These are phyloP conservation scores for Barnettozyma sp. DNA, from an alignment of 805 yeast species.

Conservation along the genomic window DNA sequence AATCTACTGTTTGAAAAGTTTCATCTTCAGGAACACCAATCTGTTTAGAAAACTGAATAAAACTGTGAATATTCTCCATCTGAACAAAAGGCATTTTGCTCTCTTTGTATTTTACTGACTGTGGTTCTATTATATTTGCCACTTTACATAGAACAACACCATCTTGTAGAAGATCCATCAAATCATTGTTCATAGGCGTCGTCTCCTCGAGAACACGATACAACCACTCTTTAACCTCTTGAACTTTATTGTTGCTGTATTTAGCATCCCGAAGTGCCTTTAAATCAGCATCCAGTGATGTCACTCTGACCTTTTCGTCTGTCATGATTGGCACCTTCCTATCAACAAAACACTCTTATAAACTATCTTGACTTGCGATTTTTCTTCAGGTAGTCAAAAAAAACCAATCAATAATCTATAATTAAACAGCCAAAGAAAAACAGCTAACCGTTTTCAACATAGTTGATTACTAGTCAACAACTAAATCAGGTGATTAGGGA, in stretches of 20 bases:
- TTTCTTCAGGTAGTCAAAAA: too few species aligned
- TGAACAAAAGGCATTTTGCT: conserved; percentile 50
- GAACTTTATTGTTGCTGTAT: conserved; percentile 35
- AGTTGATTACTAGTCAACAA: too few species aligned
- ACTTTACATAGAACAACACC: conserved; percentile 43
- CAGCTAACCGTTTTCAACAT: neutral
- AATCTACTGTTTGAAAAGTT: conserved; percentile 69
- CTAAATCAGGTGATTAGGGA: too few species aligned
- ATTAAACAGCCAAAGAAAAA: conserved; percentile 1
- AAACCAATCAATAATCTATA: neutral
- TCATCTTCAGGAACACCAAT: conserved; percentile 78
- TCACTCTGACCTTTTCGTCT: too few species aligned
- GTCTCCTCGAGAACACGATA: conserved; percentile 29
- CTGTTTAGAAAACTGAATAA: conserved; percentile 51
- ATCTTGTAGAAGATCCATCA: conserved; percentile 51
- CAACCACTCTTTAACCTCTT: conserved; percentile 51
- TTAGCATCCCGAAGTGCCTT: conserved; percentile 43
- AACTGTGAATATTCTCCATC: conserved; percentile 81
- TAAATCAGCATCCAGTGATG: conserved; percentile 62
- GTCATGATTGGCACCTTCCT: too few species aligned
- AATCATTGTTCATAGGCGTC: conserved; percentile 32
- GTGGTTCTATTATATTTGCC: conserved; percentile 33
- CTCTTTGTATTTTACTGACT: conserved; percentile 42
- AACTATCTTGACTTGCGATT: too few species aligned
- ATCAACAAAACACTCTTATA: too few species aligned